phyloP scores from a whole-genome alignment of 2,329 filamentous ascomycete genomes.

The Colletotrichum navitas region DNA sequence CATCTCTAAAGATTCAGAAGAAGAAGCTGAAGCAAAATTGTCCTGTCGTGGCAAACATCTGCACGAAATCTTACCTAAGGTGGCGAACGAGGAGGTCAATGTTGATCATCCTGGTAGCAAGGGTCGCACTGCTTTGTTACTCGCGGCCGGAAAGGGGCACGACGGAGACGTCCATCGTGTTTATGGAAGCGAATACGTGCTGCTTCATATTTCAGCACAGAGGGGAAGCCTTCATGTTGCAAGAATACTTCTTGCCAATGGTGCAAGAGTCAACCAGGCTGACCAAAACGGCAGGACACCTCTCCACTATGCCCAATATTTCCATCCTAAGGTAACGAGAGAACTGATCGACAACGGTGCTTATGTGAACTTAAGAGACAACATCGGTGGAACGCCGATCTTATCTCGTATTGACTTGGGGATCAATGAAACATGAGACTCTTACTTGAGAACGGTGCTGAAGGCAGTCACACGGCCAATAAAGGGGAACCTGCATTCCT shows the following conservation, averaged over 20 bases:
- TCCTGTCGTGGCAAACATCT: neutral
- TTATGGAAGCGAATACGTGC: neutral
- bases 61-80: neutral
- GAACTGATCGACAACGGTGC: neutral
- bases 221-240: neutral
- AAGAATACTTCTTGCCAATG: neutral
- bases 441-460: neutral
- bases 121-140: neutral
- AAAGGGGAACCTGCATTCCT: neutral
- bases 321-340: no score
- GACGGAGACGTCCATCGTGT: neutral
- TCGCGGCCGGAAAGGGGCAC: neutral
- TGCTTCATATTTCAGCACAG: neutral
- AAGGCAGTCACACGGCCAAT: neutral
- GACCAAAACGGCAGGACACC: neutral
- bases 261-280: neutral
- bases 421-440: neutral
- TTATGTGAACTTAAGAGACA: neutral
- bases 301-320: neutral
- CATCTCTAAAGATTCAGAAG: neutral
- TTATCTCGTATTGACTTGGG: neutral
- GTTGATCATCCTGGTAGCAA: neutral
- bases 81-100: neutral
- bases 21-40: neutral
- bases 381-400: neutral